Conservation (phyloP, 2,329 filamentous ascomycete species). For the Truncatella angustata region DNA sequence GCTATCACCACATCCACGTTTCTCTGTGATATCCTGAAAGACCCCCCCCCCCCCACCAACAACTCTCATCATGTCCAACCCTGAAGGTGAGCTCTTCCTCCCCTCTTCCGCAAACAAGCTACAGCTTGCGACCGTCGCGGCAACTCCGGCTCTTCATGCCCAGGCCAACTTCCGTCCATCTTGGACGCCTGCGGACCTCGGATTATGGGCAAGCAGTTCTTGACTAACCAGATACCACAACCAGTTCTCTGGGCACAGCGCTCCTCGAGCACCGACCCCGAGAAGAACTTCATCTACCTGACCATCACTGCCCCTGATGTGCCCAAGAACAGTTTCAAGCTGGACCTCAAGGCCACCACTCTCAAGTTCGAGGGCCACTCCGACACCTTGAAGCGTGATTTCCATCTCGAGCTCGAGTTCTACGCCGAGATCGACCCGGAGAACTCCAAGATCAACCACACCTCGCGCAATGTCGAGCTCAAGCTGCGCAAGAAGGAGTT, state of each 20-base stretch:
- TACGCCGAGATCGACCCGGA: constrained; percentile 86
- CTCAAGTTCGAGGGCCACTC: constrained; percentile 83
- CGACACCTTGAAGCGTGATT: constrained; percentile 79
- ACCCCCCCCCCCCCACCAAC: no score
- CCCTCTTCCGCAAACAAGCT: not conserved
- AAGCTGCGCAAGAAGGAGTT: constrained; percentile 97
- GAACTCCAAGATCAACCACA: constrained; percentile 85
- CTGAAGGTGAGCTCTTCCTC: constrained; percentile 10
- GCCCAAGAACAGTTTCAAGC: constrained; percentile 69
- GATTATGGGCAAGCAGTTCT: not conserved
- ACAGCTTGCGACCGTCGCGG: not conserved
- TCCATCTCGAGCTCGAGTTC: constrained; percentile 83
- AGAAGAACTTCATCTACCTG: constrained; percentile 94
- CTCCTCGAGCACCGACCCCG: constrained; percentile 73
- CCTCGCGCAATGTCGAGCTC: constrained; percentile 81
- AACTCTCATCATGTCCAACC: constrained; percentile 11
- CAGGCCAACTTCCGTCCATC: not conserved
- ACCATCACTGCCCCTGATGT: constrained; percentile 89
- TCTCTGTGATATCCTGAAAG: no score
- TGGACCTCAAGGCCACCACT: constrained; percentile 75
- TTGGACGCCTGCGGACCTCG: not conserved
- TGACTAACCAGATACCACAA: not conserved
- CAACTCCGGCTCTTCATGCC: not conserved
- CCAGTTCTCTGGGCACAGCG: constrained; percentile 97
- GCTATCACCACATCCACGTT: constrained; percentile 1